A percentile compares a stretch with the other conserved stretches of the same genome.
phyloP scores from a whole-genome alignment of 345 rosid genomes.

The Schrenkiella parvula region DNA sequence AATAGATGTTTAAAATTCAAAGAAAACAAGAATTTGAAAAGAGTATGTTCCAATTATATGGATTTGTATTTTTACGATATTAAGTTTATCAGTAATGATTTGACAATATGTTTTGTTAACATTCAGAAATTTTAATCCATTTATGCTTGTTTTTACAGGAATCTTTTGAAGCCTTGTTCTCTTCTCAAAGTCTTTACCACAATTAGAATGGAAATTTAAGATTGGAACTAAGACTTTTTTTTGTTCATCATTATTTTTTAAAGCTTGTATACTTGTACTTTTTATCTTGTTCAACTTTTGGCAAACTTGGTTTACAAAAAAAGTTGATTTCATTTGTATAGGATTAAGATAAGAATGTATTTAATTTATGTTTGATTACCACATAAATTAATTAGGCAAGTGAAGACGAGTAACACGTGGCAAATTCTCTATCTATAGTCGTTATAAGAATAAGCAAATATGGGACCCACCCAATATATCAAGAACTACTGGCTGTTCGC shows the following conservation, averaged over 20 bases:
- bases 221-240: neutral
- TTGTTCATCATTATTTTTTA: neutral
- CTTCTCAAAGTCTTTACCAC: neutral
- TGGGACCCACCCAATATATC: constrained; percentile 21
- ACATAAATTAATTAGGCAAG: neutral
- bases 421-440: constrained; percentile 26
- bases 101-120: neutral
- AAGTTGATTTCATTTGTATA: neutral
- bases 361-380: constrained; percentile 3
- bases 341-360: constrained; percentile 24
- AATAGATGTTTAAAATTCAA: neutral
- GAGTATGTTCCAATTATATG: neutral
- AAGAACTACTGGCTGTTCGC: constrained; percentile 28
- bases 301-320: neutral
- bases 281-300: constrained; percentile 2
- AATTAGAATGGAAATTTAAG: neutral
- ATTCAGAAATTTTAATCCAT: neutral
- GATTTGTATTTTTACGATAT: neutral
- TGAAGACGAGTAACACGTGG: constrained; percentile 18
- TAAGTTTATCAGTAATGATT: neutral
- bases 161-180: neutral
- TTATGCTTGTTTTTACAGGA: neutral
- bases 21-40: neutral
- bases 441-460: constrained; percentile 10
- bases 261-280: neutral